Base-by-base conservation (phyloP, 75 land plant species). In the Selaginella tamariscina region DNA sequence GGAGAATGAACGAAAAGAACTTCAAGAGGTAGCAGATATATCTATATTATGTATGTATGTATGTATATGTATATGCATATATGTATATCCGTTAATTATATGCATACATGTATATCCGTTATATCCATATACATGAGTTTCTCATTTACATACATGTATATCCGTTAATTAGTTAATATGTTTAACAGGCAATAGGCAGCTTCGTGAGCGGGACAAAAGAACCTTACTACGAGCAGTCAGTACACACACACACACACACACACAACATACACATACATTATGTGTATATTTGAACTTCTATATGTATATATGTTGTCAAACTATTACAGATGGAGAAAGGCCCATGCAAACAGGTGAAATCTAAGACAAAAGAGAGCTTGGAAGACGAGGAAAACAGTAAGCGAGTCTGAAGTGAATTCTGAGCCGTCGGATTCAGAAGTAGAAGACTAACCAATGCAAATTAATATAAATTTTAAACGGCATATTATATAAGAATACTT, bases 201-300 rank as follows among this genome's bases (percentile, higher is more conserved):
- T 59, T 23, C 62, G 62, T 59, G 62, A 59, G 26, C 62, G 62
- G 21, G 62, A 59, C 62, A 21, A 27, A 9, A 5, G 62, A 59
- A 59, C 62, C 23, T 59, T 59, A 27, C 26, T 59, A 5, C 62
- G 62, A 59, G 62, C 62, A n/a, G 62, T 59, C 8, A 9, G 62
- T n/a, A n/a, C n/a, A n/a, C n/a, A n/a, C n/a, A n/a, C n/a, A n/a
- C n/a, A n/a, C n/a, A n/a, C n/a, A n/a, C n/a, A n/a, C n/a, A n/a
- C n/a, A n/a, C n/a, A n/a, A n/a, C n/a, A n/a, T n/a, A n/a, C n/a
- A n/a, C n/a, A n/a, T n/a, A n/a, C n/a, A n/a, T n/a, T n/a, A n/a
- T n/a, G n/a, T n/a, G n/a, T n/a, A n/a, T n/a, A n/a, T n/a, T n/a
- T n/a, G n/a, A n/a, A n/a, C n/a, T n/a, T n/a, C n/a, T n/a, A n/a